phyloP scores from a whole-genome alignment of 164 flowering plant genomes.

The Vitis rotundifolia region DNA sequence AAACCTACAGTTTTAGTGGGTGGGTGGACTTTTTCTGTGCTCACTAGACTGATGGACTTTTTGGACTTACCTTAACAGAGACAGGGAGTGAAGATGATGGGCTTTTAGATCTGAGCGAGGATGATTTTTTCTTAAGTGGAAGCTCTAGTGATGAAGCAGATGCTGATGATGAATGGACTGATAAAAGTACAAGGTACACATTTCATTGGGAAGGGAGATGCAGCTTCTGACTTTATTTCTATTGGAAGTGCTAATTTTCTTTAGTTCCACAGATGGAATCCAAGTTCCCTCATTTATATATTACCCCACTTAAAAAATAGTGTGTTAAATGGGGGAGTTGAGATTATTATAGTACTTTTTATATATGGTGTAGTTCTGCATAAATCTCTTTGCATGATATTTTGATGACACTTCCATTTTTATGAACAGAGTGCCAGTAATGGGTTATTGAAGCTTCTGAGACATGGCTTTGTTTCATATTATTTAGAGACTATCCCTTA shows the following conservation, averaged over 20 bases:
- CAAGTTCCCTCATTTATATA: too few species aligned
- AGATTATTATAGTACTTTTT: too few species aligned
- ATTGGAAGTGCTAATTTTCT: too few species aligned
- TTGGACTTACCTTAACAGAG: constrained; percentile 46
- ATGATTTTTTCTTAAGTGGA: constrained; percentile 86
- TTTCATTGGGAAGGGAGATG: neutral
- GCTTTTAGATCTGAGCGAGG: constrained; percentile 79
- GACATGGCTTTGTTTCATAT: too few species aligned
- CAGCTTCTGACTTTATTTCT: neutral
- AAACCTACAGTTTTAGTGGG: neutral
- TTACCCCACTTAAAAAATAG: too few species aligned
- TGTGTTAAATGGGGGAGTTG: too few species aligned
- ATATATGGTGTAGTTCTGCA: too few species aligned
- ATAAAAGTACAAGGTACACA: constrained; percentile 76
- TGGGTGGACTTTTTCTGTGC: neutral
- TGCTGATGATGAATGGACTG: constrained; percentile 98
- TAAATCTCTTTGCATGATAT: too few species aligned
- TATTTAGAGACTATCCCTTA: too few species aligned
- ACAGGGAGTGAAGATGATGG: constrained; percentile 99
- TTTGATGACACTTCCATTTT: neutral
- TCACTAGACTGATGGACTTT: neutral
- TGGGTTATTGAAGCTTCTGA: too few species aligned
- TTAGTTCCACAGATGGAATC: neutral
- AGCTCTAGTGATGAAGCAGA: constrained; percentile 97
- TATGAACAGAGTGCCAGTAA: neutral